Evolutionary conservation across 2,329 filamentous ascomycete genomes (phyloP).

Genomic region (Fusarium luffae): DNA sequence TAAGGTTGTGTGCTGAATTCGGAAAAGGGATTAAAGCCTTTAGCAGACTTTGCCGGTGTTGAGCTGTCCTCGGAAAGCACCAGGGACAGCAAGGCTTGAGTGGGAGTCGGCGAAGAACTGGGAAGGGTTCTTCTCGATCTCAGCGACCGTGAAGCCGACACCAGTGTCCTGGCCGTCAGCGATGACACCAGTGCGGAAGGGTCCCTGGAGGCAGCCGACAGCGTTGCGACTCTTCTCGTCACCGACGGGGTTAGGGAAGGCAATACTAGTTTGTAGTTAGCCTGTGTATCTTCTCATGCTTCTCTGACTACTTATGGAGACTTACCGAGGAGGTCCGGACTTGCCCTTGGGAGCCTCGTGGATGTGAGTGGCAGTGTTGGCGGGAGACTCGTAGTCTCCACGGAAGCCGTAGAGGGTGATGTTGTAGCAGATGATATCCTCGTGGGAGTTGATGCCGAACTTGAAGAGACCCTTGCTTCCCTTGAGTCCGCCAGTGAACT

Average conservation of each 20-base stretch:
- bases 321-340: conserved; percentile 60
- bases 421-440: conserved; percentile 59
- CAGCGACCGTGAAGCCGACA: conserved; percentile 58
- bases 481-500: conserved; percentile 54
- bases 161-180: conserved; percentile 49
- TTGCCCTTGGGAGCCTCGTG: conserved; percentile 60
- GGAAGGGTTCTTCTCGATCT: conserved; percentile 62
- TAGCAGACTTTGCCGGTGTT: conserved; percentile 36
- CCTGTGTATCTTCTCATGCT: neutral
- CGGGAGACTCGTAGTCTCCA: conserved; percentile 62
- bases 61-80: conserved; percentile 64
- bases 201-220: conserved; percentile 56
- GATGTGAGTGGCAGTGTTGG: conserved; percentile 65
- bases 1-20: neutral
- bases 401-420: conserved; percentile 62
- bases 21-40: neutral
- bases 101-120: conserved; percentile 66
- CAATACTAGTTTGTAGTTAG: conserved; percentile 48
- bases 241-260: conserved; percentile 60
- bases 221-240: conserved; percentile 50
- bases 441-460: conserved; percentile 62
- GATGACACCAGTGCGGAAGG: conserved; percentile 51
- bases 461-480: conserved; percentile 62
- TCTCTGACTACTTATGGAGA: neutral
- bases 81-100: conserved; percentile 59